Percentiles rank a stretch among this genome's conserved stretches.
These are phyloP conservation scores for Lachnellula cervina DNA, from an alignment of 2,329 filamentous ascomycete species.

Conservation along the genomic window DNA sequence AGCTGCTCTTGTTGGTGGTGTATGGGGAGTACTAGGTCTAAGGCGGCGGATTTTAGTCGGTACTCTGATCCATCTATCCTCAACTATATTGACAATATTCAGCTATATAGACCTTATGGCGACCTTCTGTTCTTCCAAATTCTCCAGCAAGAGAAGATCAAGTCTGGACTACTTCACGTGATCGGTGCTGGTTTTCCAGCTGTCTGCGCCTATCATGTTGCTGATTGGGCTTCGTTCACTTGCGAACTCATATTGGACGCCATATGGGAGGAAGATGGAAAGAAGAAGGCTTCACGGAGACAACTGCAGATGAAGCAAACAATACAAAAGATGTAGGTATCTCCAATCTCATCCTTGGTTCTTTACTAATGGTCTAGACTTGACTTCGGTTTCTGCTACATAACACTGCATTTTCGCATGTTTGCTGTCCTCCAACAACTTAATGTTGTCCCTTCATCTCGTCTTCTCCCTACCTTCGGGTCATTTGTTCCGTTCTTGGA, in stretches of 20 bases:
- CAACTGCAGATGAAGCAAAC: conserved; percentile 8
- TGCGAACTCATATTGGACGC: conserved; percentile 21
- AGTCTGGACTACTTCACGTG: conserved; percentile 17
- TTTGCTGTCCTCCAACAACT: conserved; percentile 32
- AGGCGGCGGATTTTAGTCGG: conserved; percentile 30
- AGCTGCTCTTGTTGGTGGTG: conserved; percentile 24
- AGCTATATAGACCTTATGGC: conserved; percentile 31
- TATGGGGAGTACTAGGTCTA: conserved; percentile 32
- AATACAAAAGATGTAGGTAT: conserved; percentile 13
- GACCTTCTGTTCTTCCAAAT: conserved; percentile 23
- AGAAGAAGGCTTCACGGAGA: conserved; percentile 5
- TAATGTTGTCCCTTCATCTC: conserved; percentile 22
- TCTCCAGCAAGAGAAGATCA: conserved; percentile 21
- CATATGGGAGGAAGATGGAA: conserved; percentile 18
- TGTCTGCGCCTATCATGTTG: conserved; percentile 25
- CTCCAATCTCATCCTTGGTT: neutral
- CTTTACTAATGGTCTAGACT: conserved; percentile 21
- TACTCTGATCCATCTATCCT: neutral
- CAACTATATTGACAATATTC: conserved; percentile 5
- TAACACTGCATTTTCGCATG: conserved; percentile 27
- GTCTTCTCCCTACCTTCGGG: conserved; percentile 18
- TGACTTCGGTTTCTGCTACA: conserved; percentile 20
- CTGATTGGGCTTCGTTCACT: conserved; percentile 23
- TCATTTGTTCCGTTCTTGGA: conserved; percentile 29
- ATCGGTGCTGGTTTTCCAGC: conserved; percentile 28